Conservation (phyloP, 805 yeast species). For the Aciculoconidium aculeatum region DNA sequence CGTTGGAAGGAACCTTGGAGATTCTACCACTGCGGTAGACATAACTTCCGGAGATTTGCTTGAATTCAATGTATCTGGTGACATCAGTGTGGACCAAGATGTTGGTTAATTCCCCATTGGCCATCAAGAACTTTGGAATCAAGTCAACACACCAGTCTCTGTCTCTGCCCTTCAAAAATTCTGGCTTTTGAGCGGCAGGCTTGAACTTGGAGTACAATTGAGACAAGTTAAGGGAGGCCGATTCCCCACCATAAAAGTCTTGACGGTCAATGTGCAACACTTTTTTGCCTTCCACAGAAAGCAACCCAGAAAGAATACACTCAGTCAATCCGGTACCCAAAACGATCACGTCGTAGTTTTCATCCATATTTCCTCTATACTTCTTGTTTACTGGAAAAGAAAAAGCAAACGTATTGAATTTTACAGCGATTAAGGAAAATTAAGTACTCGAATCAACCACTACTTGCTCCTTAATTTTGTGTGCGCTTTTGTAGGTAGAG, state of each 20-base stretch:
- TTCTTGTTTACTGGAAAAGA: too few relatives aligned
- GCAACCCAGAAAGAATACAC: constrained; percentile 87
- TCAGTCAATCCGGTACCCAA: constrained; percentile 95
- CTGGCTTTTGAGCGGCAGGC: constrained; percentile 64
- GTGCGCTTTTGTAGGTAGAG: constrained; percentile 1
- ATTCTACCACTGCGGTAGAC: constrained; percentile 87
- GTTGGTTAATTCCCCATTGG: constrained; percentile 94
- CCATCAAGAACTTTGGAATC: constrained; percentile 95
- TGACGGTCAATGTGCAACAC: constrained; percentile 95
- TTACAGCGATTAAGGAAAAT: too few relatives aligned
- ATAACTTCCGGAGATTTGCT: constrained; percentile 92
- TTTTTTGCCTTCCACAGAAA: constrained; percentile 97
- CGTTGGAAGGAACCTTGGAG: constrained; percentile 92
- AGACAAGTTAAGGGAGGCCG: constrained; percentile 74
- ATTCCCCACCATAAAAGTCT: constrained; percentile 92
- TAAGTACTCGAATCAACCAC: too few relatives aligned
- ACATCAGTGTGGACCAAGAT: constrained; percentile 94
- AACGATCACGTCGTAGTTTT: constrained; percentile 93
- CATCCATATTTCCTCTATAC: constrained; percentile 92
- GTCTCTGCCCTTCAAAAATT: constrained; percentile 74
- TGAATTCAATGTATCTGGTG: constrained; percentile 91
- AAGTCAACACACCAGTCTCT: constrained; percentile 98
- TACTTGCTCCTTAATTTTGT: too few relatives aligned
- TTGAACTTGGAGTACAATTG: constrained; percentile 77
- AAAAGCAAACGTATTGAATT: too few relatives aligned